phyloP scores from a whole-genome alignment of 257 asterid species.

The Solanum chilense region DNA sequence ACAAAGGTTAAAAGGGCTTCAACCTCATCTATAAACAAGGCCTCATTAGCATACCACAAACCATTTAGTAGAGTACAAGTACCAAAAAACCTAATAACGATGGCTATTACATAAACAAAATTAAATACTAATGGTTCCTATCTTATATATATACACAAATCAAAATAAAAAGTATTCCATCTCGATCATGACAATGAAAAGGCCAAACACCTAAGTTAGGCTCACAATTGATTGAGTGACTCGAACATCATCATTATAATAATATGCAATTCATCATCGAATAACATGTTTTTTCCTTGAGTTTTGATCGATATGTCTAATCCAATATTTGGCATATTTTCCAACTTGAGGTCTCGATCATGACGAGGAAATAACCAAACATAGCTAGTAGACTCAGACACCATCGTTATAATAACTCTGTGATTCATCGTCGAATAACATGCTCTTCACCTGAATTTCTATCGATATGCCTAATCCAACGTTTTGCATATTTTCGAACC shows the following conservation, averaged over 20 bases:
- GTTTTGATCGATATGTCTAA: slow-evolving; percentile 7
- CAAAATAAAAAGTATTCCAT: not conserved
- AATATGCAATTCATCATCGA: slow-evolving; percentile 1
- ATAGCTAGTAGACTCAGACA: not conserved
- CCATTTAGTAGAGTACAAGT: not conserved
- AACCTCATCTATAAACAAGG: not conserved
- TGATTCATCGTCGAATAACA: slow-evolving; percentile 11
- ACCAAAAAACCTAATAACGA: not conserved
- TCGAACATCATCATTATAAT: not conserved
- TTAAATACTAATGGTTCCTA: not conserved
- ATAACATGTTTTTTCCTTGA: slow-evolving; percentile 19
- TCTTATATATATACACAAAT: not conserved
- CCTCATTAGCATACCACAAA: not conserved
- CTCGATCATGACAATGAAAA: not conserved
- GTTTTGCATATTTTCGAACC: not conserved
- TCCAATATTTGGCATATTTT: slow-evolving; percentile 9
- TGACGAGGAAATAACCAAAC: too few species aligned
- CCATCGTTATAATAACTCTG: not conserved
- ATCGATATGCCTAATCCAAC: slow-evolving; percentile 25
- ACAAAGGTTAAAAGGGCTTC: not conserved
- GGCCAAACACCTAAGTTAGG: not conserved
- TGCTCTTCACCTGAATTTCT: slow-evolving; percentile 20
- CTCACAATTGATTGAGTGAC: not conserved
- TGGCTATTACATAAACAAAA: not conserved
- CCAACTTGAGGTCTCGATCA: not conserved